Percentiles rank a stretch among this genome's conserved stretches.
These are phyloP conservation scores for Orobanche coerulescens DNA, from an alignment of 257 asterid genomes.

Conservation along the genomic window DNA sequence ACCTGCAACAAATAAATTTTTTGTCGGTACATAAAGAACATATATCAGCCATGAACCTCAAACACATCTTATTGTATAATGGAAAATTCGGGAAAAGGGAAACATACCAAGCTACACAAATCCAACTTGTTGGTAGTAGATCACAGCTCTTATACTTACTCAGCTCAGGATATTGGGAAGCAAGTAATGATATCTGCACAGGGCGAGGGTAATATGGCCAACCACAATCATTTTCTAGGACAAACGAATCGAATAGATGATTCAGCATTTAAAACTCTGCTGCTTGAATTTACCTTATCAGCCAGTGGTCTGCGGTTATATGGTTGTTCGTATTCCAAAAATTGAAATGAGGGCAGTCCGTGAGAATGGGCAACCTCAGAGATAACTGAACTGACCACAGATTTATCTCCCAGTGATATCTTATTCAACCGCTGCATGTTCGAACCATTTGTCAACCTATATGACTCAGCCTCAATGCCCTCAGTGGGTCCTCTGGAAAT, in stretches of 20 bases:
- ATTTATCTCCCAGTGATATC: slow-evolving; percentile 28
- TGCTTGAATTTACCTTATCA: slow-evolving; percentile 41
- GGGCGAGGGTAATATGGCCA: slow-evolving; percentile 15
- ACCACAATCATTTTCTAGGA: slow-evolving; percentile 19
- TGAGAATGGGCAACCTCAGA: slow-evolving; percentile 31
- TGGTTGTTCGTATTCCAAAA: slow-evolving; percentile 59
- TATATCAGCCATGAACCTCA: slow-evolving; percentile 11
- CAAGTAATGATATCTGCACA: slow-evolving; percentile 54
- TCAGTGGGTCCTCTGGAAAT: slow-evolving; percentile 28
- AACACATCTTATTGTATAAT: not conserved
- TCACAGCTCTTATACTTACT: slow-evolving; percentile 62
- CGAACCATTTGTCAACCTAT: slow-evolving; percentile 30
- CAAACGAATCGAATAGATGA: not conserved
- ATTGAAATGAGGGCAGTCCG: slow-evolving; percentile 45
- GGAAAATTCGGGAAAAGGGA: not conserved
- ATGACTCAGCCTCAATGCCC: slow-evolving; percentile 38
- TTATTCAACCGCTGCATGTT: slow-evolving; percentile 26
- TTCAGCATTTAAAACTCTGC: slow-evolving; percentile 12
- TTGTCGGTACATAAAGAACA: slow-evolving; percentile 16
- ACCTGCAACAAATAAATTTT: slow-evolving; percentile 43
- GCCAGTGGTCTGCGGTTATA: slow-evolving; percentile 53
- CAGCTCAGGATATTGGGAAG: slow-evolving; percentile 55
- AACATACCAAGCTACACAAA: slow-evolving; percentile 79
- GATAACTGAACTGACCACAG: slow-evolving; percentile 27
- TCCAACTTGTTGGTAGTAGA: slow-evolving; percentile 82